Evolutionary conservation across 768 basidiomycete species (phyloP), one percentile per base, ranked within the genome.

Genomic region (Auriscalpium microsporum): DNA sequence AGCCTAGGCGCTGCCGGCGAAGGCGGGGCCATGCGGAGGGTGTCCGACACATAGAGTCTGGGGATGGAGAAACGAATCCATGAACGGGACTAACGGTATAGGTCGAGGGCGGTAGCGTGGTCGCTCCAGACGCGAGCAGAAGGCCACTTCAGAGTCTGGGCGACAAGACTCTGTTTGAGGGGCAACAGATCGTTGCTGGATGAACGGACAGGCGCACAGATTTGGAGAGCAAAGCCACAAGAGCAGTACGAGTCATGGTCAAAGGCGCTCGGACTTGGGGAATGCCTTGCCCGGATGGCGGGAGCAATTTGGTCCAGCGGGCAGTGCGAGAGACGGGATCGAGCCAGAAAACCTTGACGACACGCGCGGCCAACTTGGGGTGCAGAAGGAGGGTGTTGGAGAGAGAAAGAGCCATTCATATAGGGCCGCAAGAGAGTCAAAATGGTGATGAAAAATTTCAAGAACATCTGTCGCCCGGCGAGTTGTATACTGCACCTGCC

Each of bases 381-480:
- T 36, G 21, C 35, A 53, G 58, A 58, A 37, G 40, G n/a, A 13
- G 4, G n/a, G 50, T 47, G n/a, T 35, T 55, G 46, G 35, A 19
- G 40, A 19, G 40, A 19, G 40, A 52, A n/a, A 34, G 48, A 16
- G 10, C 42, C 42, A 47, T 57, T 57, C 56, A 59, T 59, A 57
- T 58, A 57, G 58, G 56, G 48, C 17, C 17, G 40, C 42, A 48
- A 33, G n/a, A 4, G 28, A 33, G 28, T 10, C 17, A 56, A 59
- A 54, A 59, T 56, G 55, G 14, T 61, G 60, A 54, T 56, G 55
- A 61, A 61, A 61, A 56, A 44, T 61, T 61, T 61, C 58, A 59
- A 59, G 60, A 61, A 61, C 58, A 38, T 52, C 47, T 48, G 35
- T 36, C 45, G 58, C 35, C 23, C 40, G 19, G 17, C 52, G 42